Base-by-base conservation (phyloP, 2,329 filamentous ascomycete genomes). In the Talaromyces verruculosus region DNA sequence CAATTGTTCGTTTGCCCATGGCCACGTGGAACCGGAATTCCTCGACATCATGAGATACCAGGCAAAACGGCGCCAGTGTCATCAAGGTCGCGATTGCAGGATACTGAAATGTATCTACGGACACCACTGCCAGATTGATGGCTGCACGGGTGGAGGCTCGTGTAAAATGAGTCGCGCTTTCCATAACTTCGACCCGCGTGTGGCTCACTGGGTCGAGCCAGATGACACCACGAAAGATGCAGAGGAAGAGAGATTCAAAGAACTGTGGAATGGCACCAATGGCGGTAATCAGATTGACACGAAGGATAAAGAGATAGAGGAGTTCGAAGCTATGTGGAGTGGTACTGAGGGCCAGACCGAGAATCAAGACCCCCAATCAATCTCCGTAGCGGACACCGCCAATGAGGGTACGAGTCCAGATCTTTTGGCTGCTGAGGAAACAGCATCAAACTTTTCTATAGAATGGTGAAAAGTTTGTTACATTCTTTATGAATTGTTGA, bases 1-100 rank as follows among this genome's bases (percentile, higher is more conserved):
- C 49, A 66, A 66, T 64, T 84, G 82, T 67, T 71, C 71, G 2
- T 85, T 78, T 69, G 83, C 85, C 60, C 84, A 86, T 69, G 72
- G 69, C 30, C 73, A 78, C 2, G 75, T 85, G 2, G 77, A 79
- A 5, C 68, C 75, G 1, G 73, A 73, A 6, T 71, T 80, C 2
- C 70, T 79, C 8, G 76, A 78, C 4, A 80, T 80, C 1, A 75
- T 85, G 19, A 76, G 77, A 63, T 79, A 79, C 61, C 78, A 84
- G n/a, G 74, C 82, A 1, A 79, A 79, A 30, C 77, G 77, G 53
- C 77, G 75, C 30, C 78, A 80, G 0, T 86, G 84, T 68, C 70
- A 76, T 1, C 68, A 71, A 2, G 79, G 76, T 25, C 75, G 77
- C 1, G 69, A 61, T 0, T 86, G 84, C 67, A 79, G 83, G 10